phyloP scores from a whole-genome alignment of 1,139 yeast species.

The Geotrichum europaeum region DNA sequence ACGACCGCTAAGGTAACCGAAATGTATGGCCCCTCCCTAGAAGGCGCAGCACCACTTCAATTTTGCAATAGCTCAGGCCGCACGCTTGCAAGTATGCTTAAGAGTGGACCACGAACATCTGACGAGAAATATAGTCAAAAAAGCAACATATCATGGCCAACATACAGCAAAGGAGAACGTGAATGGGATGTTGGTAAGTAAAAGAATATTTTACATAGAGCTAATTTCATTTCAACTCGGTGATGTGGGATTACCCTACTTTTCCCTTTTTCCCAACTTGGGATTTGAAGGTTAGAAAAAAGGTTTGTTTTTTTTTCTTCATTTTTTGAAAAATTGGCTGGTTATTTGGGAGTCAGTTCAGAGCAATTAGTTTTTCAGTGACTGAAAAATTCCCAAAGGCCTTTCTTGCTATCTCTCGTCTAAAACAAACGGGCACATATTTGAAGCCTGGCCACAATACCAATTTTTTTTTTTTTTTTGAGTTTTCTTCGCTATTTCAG shows the following conservation, averaged over 20 bases:
- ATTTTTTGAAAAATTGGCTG: no score
- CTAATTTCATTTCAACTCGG: background rate
- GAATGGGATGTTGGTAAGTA: conserved; percentile 11
- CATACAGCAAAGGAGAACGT: conserved; percentile 6
- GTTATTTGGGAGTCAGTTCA: no score
- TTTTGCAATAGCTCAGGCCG: background rate
- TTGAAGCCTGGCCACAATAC: background rate
- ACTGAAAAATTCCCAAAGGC: no score
- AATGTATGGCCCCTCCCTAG: background rate
- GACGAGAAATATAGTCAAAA: background rate
- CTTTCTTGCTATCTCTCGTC: no score
- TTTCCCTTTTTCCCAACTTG: background rate
- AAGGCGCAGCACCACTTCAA: background rate
- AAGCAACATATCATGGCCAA: conserved; percentile 2
- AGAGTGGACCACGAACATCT: background rate
- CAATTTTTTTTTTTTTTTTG: background rate
- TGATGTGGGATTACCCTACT: background rate
- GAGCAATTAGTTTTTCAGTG: no score
- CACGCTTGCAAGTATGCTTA: background rate
- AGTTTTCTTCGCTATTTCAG: no score
- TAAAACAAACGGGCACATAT: no score
- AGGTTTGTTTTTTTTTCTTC: background rate
- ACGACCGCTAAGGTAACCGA: background rate
- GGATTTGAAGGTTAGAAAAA: background rate
- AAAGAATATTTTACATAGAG: background rate